Evolutionary conservation across 305 asterid genomes (phyloP).

Genomic region (Fraxinus albicans): DNA sequence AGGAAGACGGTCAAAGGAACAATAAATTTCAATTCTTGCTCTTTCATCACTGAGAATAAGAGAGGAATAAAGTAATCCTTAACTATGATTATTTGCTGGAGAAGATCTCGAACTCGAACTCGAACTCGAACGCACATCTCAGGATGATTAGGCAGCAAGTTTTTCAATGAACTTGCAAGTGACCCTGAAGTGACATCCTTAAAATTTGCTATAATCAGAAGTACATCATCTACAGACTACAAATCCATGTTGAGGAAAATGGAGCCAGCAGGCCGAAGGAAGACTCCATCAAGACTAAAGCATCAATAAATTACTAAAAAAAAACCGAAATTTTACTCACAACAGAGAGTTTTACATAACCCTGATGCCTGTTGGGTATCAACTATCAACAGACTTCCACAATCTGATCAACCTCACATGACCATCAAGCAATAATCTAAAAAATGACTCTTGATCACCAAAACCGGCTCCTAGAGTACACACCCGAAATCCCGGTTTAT

Average conservation of each 20-base stretch:
- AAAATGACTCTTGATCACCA: background rate
- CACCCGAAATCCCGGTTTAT: background rate
- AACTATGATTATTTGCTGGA: background rate
- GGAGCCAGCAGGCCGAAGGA: background rate
- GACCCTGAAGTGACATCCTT: conserved; percentile 2
- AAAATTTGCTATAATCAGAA: background rate
- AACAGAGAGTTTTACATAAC: background rate
- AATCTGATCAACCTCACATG: background rate
- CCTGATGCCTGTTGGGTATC: background rate
- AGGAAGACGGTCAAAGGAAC: background rate
- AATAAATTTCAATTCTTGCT: background rate
- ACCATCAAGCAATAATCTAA: background rate
- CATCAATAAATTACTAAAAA: background rate
- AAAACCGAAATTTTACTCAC: background rate
- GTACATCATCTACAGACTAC: background rate
- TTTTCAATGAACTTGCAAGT: background rate
- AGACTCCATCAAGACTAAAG: background rate
- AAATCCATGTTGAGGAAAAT: background rate
- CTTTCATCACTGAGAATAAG: background rate
- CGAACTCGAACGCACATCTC: background rate
- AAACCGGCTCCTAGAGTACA: background rate
- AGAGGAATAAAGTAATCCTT: background rate
- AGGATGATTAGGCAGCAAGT: background rate
- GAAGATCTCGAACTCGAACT: background rate
- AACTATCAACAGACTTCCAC: background rate